Evolutionary conservation across 306 rosid genomes (phyloP).

Genomic region (Cucurbita moschata): DNA sequence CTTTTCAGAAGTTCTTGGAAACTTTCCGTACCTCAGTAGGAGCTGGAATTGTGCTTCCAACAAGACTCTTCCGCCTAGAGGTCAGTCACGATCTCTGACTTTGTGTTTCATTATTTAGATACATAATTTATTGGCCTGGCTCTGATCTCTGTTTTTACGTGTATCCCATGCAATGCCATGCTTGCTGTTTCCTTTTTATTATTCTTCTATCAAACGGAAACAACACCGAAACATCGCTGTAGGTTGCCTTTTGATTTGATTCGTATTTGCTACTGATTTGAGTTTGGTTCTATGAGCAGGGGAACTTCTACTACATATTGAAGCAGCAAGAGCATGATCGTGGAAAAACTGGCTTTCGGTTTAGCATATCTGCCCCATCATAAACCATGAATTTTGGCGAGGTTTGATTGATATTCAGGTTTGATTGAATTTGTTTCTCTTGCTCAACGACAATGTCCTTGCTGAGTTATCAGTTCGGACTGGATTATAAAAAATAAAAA

Average conservation of each 20-base stretch:
- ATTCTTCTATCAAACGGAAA: background rate
- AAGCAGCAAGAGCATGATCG: conserved; percentile 58
- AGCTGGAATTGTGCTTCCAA: conserved; percentile 79
- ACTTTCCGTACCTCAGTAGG: conserved; percentile 78
- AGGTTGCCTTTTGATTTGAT: background rate
- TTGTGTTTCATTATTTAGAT: background rate
- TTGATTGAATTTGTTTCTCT: background rate
- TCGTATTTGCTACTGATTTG: conserved; percentile 2
- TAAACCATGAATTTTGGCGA: conserved; percentile 14
- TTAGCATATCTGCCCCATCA: conserved; percentile 80
- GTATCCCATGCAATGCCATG: background rate
- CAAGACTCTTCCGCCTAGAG: conserved; percentile 81
- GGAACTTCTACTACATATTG: conserved; percentile 66
- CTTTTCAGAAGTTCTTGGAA: conserved; percentile 47
- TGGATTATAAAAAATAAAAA: background rate
- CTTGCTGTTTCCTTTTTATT: background rate
- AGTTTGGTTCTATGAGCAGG: conserved; percentile 37
- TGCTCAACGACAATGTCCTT: background rate
- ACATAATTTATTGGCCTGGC: background rate
- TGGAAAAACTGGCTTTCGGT: conserved; percentile 86
- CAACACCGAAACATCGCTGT: background rate
- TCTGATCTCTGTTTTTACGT: background rate
- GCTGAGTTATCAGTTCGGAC: background rate
- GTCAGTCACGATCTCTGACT: conserved; percentile 30
- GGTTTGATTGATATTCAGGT: background rate